Evolutionary conservation across 1,139 yeast genomes (phyloP).

Genomic region (Sugiyamaella neomexicana): DNA sequence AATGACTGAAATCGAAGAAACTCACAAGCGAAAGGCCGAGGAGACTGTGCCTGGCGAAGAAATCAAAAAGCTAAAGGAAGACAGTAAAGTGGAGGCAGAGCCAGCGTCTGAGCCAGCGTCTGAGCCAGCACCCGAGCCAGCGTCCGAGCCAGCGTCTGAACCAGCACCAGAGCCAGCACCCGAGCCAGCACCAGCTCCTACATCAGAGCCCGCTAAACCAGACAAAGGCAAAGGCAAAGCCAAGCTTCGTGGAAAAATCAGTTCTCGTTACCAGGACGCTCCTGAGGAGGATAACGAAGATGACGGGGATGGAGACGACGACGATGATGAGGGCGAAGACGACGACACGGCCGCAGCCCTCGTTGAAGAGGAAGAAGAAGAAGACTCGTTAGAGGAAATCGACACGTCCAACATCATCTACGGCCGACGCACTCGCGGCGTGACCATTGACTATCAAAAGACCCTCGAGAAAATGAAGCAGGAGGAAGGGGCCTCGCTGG

Average conservation of each 20-base stretch:
- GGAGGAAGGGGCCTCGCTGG: conserved; percentile 43
- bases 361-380: conserved; percentile 51
- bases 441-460: conserved; percentile 79
- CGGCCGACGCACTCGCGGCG: conserved; percentile 91
- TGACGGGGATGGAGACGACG: conserved; percentile 35
- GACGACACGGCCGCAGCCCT: conserved; percentile 27
- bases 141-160: conserved; percentile 12
- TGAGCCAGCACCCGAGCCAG: conserved; percentile 23
- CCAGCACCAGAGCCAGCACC: not conserved
- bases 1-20: conserved; percentile 21
- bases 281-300: conserved; percentile 38
- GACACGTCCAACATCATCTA: conserved; percentile 81
- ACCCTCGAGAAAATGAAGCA: conserved; percentile 72
- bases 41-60: conserved; percentile 28
- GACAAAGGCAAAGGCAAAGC: conserved; percentile 30
- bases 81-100: not conserved
- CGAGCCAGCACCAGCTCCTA: conserved; percentile 20
- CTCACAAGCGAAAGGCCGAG: conserved; percentile 27
- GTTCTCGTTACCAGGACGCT: conserved; percentile 37
- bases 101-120: conserved; percentile 5
- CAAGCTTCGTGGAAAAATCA: conserved; percentile 32
- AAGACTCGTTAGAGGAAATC: conserved; percentile 80
- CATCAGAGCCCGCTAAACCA: conserved; percentile 9
- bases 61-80: conserved; percentile 32
- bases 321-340: conserved; percentile 31